Conservation (phyloP, 1,284 basidiomycete genomes). For the Apiotrichum siamense region DNA sequence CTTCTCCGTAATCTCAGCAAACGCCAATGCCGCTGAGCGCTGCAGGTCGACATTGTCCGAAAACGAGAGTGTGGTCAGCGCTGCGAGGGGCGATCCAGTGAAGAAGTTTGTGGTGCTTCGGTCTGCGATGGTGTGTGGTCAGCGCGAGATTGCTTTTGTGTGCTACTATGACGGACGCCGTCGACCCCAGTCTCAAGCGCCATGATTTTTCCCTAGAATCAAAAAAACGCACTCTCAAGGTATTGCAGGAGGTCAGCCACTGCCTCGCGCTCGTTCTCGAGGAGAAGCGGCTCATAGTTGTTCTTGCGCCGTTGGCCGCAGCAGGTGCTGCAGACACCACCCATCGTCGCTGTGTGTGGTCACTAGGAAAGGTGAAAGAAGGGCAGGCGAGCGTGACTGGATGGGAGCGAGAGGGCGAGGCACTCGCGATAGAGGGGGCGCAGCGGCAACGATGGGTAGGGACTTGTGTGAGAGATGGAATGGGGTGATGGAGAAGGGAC, state of each 20-base stretch:
- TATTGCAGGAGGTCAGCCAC: slow-evolving; percentile 96
- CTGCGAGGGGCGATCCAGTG: slow-evolving; percentile 80
- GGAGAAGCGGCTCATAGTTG: slow-evolving; percentile 83
- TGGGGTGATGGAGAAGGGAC: no score
- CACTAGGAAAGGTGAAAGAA: background rate
- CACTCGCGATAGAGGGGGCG: no score
- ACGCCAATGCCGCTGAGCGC: slow-evolving; percentile 93
- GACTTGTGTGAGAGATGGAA: no score
- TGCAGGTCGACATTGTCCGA: slow-evolving; percentile 99
- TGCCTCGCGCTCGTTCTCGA: slow-evolving; percentile 97
- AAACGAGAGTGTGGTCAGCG: slow-evolving; percentile 94
- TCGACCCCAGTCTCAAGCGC: no score
- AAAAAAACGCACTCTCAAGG: slow-evolving; percentile 78
- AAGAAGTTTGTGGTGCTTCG: slow-evolving; percentile 96
- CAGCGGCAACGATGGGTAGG: no score
- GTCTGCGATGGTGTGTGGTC: no score
- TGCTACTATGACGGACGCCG: no score
- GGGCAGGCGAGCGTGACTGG: background rate
- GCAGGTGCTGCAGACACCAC: slow-evolving; percentile 38
- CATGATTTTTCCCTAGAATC: no score
- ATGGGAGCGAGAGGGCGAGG: background rate
- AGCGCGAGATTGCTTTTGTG: no score
- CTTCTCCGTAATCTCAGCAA: slow-evolving; percentile 99
- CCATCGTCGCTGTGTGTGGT: no score
- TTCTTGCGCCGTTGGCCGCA: slow-evolving; percentile 50